Evolutionary conservation across 2,329 filamentous ascomycete species (phyloP).

Genomic region (Ophiostoma quercus): DNA sequence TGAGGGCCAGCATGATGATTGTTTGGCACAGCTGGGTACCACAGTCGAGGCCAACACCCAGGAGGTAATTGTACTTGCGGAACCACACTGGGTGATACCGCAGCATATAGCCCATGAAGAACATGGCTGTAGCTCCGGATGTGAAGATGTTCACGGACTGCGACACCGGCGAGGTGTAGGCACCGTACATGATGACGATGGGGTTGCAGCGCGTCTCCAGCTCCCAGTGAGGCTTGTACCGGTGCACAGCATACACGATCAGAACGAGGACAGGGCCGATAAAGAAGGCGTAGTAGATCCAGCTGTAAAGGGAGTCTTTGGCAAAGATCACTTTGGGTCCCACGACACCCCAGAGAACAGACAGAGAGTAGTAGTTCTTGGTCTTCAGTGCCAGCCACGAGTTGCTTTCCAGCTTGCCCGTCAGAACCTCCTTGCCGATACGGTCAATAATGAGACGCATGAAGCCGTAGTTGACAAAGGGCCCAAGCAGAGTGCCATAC

Average conservation of each 20-base stretch:
- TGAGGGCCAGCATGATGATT: conserved; percentile 32
- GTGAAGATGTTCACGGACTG: conserved; percentile 33
- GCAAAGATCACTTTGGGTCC: conserved; percentile 34
- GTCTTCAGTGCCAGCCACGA: conserved; percentile 34
- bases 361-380: conserved; percentile 32
- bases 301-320: conserved; percentile 29
- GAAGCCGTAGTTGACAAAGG: conserved; percentile 34
- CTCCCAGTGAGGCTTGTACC: conserved; percentile 31
- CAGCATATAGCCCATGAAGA: conserved; percentile 34
- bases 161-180: conserved; percentile 30
- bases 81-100: conserved; percentile 37
- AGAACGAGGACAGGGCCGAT: conserved; percentile 31
- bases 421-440: conserved; percentile 30
- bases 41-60: conserved; percentile 38
- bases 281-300: conserved; percentile 33
- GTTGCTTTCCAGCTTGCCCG: conserved; percentile 27
- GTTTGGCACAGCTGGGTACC: conserved; percentile 33
- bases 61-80: conserved; percentile 42
- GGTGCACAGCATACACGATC: conserved; percentile 30
- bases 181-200: conserved; percentile 32
- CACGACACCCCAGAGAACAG: conserved; percentile 36
- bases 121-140: conserved; percentile 28
- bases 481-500: conserved; percentile 34
- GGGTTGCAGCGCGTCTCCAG: conserved; percentile 32
- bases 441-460: conserved; percentile 32